Conservation (phyloP, 768 basidiomycete genomes). For the Ramaria sp. region DNA sequence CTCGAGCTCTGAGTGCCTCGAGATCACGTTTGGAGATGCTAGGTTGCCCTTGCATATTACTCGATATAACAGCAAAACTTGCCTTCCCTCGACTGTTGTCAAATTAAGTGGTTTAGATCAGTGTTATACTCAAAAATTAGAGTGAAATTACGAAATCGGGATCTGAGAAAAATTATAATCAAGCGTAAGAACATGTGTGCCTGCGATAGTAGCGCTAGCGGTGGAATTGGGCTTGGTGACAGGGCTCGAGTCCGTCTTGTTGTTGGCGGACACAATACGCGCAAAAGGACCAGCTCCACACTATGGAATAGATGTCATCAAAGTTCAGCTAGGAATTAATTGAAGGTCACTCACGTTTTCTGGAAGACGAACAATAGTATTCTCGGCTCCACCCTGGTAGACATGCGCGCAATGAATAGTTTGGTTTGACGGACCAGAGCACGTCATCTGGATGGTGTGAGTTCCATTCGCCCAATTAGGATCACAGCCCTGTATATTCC, state of each 20-base stretch:
- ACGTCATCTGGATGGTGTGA: neutral
- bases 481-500: conserved; percentile 38
- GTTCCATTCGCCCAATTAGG: conserved; percentile 15
- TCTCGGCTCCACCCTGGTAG: conserved; percentile 28
- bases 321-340: neutral
- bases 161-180: conserved; percentile 26
- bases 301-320: neutral
- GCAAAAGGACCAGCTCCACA: conserved; percentile 10
- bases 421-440: neutral
- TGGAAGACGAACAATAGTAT: conserved; percentile 42
- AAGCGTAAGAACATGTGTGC: conserved; percentile 25
- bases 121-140: neutral
- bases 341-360: conserved; percentile 28
- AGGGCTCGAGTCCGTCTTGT: neutral
- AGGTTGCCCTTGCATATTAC: neutral
- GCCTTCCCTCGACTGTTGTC: conserved; percentile 14
- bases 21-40: neutral
- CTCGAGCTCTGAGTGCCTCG: conserved; percentile 3
- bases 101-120: neutral
- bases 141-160: neutral
- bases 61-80: conserved; percentile 14
- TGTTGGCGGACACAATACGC: neutral
- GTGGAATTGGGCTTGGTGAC: neutral
- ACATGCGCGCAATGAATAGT: conserved; percentile 26
- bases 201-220: neutral